Evolutionary conservation across 2,329 filamentous ascomycete species (phyloP).

Genomic region (Boeremia lycopersici): DNA sequence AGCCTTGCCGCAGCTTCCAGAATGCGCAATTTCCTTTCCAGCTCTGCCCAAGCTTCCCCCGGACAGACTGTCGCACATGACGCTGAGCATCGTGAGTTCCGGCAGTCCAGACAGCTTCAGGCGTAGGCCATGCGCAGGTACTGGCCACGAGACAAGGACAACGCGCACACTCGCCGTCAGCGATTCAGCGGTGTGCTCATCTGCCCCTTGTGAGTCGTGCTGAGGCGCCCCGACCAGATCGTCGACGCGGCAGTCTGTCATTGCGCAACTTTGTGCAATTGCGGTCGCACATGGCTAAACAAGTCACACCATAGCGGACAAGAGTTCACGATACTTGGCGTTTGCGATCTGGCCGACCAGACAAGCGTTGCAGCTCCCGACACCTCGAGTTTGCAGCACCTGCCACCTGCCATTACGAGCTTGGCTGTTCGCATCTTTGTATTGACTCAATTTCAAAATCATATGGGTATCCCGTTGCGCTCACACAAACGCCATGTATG

Average conservation of each 20-base stretch:
- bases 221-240: slow-evolving; percentile 9
- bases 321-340: slow-evolving; percentile 43
- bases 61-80: slow-evolving; percentile 32
- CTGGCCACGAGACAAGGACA: slow-evolving; percentile 13
- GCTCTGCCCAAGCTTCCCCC: slow-evolving; percentile 3
- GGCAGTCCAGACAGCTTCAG: slow-evolving; percentile 22
- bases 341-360: slow-evolving; percentile 15
- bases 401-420: slow-evolving; percentile 13
- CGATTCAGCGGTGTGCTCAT: slow-evolving; percentile 12
- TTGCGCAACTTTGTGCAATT: slow-evolving; percentile 20
- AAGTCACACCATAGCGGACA: slow-evolving; percentile 29
- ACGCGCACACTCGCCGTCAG: slow-evolving; percentile 15
- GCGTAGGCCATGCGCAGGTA: slow-evolving; percentile 17
- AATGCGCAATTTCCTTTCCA: slow-evolving; percentile 10
- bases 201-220: background rate
- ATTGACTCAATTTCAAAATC: slow-evolving; percentile 33
- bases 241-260: slow-evolving; percentile 8
- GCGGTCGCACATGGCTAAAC: slow-evolving; percentile 19
- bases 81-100: slow-evolving; percentile 43
- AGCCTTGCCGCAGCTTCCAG: slow-evolving; percentile 1
- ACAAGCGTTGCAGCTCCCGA: slow-evolving; percentile 4
- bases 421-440: slow-evolving; percentile 11
- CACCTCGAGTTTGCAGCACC: slow-evolving; percentile 10
- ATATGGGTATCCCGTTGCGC: slow-evolving; percentile 42
- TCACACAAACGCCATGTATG: slow-evolving; percentile 44